Base-by-base conservation (phyloP, 1,139 yeast species). In the Candida sanyaensis region DNA sequence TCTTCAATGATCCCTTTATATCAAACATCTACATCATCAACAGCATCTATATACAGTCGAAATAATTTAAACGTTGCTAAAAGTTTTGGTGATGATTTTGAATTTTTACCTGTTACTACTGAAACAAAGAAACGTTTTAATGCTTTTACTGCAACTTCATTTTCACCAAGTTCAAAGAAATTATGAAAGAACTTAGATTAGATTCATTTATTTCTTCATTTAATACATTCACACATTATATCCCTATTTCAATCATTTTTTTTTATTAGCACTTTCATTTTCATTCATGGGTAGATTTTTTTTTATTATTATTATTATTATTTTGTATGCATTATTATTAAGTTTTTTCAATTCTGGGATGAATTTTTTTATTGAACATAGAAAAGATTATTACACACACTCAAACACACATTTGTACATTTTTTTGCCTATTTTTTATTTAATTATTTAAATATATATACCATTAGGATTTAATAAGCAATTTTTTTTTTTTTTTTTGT, bases 81-180 rank as follows among this genome's bases (percentile, higher is more conserved):
- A 29, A 36, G 39, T 26, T 36, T 36, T 36, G 39, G 39, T 26
- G 88, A 83, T 59, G 88, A 83, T 60, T 60, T 82, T 61, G 87
- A 83, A 62, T 83, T 83, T 57, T 46, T 44, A 59, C 71, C 71
- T n/a, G 57, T 63, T 2, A 49, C 58, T 17, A 67, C 64, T 51
- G 80, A 75, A 60, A 24, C 24, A 9, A 36, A 36, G 29, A 36
- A 36, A 26, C 39, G 39, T 24, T 82, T 81, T 64, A 81, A 83
- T 59, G 85, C 86, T 2, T 81, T 81, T 60, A 80, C 86, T 2
- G 81, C 86, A 1, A 63, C 78, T 32, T 72, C 78, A 2, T 82
- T 81, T 56, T 76, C 83, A 23, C 87, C 86, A 27, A 26, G 33
- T 36, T 24, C 41, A 37, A 21, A 26, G 36, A 32, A 33, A 9